Conservation (phyloP, 495 filamentous ascomycete species). For the Rostrohypoxylon terebratum region DNA sequence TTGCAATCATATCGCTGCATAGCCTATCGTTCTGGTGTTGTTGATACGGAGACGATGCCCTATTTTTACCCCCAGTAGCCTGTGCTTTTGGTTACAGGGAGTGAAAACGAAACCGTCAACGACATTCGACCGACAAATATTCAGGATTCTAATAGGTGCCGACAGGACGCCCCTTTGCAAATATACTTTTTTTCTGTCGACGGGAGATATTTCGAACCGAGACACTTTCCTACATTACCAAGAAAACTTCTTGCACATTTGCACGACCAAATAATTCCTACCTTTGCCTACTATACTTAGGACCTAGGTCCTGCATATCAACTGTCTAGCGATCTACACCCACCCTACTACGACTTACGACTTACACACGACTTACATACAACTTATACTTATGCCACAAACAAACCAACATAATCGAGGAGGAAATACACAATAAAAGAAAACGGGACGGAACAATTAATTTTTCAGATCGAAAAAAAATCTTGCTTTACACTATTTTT, state of each 20-base stretch:
- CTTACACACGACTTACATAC: not conserved
- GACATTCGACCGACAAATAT: conserved; percentile 9
- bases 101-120: conserved; percentile 19
- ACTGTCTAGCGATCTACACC: not conserved
- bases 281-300: not conserved
- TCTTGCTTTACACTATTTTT: not conserved
- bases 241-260: not conserved
- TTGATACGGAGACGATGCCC: conserved; percentile 19
- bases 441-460: not conserved
- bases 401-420: not conserved
- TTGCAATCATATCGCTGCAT: not conserved
- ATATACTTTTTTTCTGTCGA: not conserved
- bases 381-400: conserved; percentile 11
- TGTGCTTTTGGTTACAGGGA: conserved; percentile 20
- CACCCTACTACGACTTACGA: not conserved
- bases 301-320: not conserved
- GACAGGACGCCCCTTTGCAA: conserved; percentile 4
- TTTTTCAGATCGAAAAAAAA: not conserved
- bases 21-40: conserved; percentile 2
- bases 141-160: not conserved
- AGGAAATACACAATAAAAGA: conserved; percentile 3
- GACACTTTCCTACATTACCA: not conserved
- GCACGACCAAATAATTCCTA: not conserved
- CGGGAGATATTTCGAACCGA: not conserved
- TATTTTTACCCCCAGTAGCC: conserved; percentile 17